phyloP scores from a whole-genome alignment of 2,329 filamentous ascomycete genomes.

The Byssoonygena ceratinophila region DNA sequence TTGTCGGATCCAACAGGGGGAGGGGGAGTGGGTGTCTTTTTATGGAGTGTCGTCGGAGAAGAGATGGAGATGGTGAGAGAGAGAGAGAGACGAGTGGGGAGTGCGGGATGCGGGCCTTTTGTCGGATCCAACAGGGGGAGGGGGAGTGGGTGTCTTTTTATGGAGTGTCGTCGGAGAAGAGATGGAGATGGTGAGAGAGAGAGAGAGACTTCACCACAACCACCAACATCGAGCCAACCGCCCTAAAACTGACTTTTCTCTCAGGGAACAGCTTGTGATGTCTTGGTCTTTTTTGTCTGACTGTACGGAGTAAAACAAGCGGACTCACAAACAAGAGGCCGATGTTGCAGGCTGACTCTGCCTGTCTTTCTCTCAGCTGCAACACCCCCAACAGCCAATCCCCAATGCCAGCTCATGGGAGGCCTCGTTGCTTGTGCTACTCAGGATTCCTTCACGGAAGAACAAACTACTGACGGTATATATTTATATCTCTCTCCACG shows the following conservation, averaged over 20 bases:
- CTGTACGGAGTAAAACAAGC: background rate
- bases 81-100: background rate
- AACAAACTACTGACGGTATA: too few relatives aligned
- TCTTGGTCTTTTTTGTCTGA: background rate
- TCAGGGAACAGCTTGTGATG: background rate
- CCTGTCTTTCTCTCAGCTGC: background rate
- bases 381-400: background rate
- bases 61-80: background rate
- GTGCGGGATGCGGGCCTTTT: background rate
- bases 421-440: conserved; percentile 3
- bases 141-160: background rate
- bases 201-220: too few relatives aligned
- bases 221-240: too few relatives aligned
- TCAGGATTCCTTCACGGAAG: background rate
- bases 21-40: background rate
- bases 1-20: too few relatives aligned
- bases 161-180: background rate
- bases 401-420: background rate
- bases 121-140: too few relatives aligned
- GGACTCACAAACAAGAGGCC: too few relatives aligned
- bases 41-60: background rate
- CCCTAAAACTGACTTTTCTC: background rate
- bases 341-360: background rate
- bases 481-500: too few relatives aligned
- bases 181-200: background rate